Conservation (phyloP, 1,284 basidiomycete species). For the Sanghuangporus baumii region DNA sequence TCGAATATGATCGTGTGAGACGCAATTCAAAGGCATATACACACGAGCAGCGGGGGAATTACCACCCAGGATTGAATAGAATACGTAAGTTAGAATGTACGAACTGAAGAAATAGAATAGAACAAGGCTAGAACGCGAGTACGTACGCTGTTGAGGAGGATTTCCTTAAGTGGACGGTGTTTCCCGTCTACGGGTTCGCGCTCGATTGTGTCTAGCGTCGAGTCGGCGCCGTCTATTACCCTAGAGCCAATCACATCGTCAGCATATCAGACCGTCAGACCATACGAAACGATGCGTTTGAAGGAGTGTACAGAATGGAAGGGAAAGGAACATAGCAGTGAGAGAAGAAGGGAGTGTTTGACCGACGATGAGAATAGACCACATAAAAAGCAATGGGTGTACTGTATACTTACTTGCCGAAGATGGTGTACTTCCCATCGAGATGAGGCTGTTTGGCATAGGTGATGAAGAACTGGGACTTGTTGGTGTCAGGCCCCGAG, state of each 20-base stretch:
- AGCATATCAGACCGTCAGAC: background rate
- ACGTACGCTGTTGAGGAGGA: conserved; percentile 57
- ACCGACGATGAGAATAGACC: too few species aligned
- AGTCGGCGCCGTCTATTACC: conserved; percentile 92
- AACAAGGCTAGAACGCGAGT: background rate
- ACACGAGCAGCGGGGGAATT: background rate
- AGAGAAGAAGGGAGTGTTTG: background rate
- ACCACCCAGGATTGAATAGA: background rate
- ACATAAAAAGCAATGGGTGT: too few species aligned
- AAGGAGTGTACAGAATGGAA: background rate
- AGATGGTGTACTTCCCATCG: conserved; percentile 92
- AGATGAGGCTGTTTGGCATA: conserved; percentile 90
- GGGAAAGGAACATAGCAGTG: background rate
- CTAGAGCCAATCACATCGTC: conserved; percentile 22
- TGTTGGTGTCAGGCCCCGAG: conserved; percentile 89
- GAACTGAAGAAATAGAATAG: background rate
- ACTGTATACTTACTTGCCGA: conserved; percentile 50
- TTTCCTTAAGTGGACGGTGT: conserved; percentile 81
- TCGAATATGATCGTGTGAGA: conserved; percentile 7
- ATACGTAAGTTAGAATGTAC: background rate
- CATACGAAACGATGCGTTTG: background rate
- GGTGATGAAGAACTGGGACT: conserved; percentile 93
- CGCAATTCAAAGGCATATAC: background rate
- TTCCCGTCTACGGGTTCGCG: conserved; percentile 87
- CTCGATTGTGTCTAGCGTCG: conserved; percentile 87